Conservation (phyloP, 257 asterid genomes). For the Solanum peruvianum region DNA sequence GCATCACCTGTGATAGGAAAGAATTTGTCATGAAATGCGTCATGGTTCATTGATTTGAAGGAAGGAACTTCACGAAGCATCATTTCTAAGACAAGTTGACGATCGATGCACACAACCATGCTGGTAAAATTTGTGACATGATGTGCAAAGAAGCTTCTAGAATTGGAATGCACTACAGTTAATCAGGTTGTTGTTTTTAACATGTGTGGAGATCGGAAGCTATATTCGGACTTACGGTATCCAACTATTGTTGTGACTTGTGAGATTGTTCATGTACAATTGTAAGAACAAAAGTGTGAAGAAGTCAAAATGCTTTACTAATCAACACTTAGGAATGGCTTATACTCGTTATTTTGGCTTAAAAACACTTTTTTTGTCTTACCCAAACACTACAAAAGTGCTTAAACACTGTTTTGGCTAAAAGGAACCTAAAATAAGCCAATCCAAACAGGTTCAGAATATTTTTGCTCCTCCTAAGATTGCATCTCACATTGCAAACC, state of each 20-base stretch:
- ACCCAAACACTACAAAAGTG: background rate
- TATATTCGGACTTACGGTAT: background rate
- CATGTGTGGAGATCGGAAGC: background rate
- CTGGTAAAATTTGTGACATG: background rate
- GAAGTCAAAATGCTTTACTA: background rate
- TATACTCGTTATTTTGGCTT: background rate
- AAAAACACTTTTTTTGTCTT: background rate
- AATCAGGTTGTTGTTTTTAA: background rate
- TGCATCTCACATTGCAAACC: background rate
- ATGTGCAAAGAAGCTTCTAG: background rate
- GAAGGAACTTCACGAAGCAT: background rate
- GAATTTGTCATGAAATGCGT: background rate
- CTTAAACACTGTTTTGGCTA: background rate
- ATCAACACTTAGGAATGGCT: background rate
- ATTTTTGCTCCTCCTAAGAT: background rate
- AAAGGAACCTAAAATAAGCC: background rate
- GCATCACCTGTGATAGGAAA: constrained; percentile 47
- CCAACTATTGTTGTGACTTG: background rate
- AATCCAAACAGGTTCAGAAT: background rate
- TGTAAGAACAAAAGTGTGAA: background rate
- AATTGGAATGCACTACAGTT: background rate
- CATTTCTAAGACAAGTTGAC: background rate
- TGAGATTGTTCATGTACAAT: background rate
- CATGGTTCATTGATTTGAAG: background rate
- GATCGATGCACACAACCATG: background rate